Percentiles rank a stretch among this genome's conserved stretches.
Evolutionary conservation across 768 basidiomycete genomes (phyloP).

Genomic region (Cyclocybe aegerita): DNA sequence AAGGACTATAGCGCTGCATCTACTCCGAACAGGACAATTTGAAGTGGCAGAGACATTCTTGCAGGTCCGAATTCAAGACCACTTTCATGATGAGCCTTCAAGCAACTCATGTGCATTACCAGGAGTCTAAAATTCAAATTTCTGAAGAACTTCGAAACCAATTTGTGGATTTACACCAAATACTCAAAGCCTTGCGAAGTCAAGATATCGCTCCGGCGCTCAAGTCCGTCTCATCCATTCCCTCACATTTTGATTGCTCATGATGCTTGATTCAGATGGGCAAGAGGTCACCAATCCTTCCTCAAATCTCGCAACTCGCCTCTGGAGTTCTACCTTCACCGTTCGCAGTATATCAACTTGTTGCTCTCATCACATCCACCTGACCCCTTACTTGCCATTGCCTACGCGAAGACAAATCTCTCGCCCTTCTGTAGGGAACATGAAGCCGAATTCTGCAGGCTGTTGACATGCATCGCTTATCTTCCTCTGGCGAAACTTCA

Average conservation of each 20-base stretch:
- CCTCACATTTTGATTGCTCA: neutral
- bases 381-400: constrained; percentile 57
- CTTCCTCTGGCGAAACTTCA: constrained; percentile 68
- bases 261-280: constrained; percentile 63
- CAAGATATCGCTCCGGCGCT: constrained; percentile 77
- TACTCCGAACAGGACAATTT: constrained; percentile 81
- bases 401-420: constrained; percentile 72
- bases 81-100: neutral
- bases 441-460: constrained; percentile 60
- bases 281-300: constrained; percentile 60
- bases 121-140: constrained; percentile 72
- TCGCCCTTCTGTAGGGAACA: constrained; percentile 64
- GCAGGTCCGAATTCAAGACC: constrained; percentile 43
- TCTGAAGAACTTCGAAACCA: constrained; percentile 28
- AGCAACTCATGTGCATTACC: neutral
- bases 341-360: constrained; percentile 84
- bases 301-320: constrained; percentile 71
- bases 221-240: constrained; percentile 39
- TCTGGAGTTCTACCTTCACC: constrained; percentile 88
- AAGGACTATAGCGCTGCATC: constrained; percentile 70
- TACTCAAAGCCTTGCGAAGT: constrained; percentile 63
- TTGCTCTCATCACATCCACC: constrained; percentile 64
- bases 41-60: constrained; percentile 74
- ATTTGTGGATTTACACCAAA: constrained; percentile 71
- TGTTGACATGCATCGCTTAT: constrained; percentile 69